Evolutionary conservation across 768 basidiomycete species (phyloP), one percentile per base, ranked within the genome.

Genomic region (Dioszegia hungarica): DNA sequence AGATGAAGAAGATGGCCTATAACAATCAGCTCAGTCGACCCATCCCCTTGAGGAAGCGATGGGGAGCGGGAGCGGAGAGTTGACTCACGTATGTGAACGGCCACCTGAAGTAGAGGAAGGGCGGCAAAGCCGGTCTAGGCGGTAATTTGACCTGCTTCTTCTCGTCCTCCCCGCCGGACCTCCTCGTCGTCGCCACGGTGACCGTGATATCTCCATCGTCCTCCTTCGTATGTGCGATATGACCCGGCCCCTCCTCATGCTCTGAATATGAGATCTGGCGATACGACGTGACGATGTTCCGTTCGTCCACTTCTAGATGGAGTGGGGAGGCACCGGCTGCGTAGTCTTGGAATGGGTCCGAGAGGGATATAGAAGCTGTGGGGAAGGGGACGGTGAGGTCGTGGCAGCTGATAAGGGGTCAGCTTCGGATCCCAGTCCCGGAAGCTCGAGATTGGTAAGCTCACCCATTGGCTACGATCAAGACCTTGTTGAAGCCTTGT

Each of bases 391-490:
- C 71, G 9, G 71, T 73, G 10, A 57, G 49, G 47, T 73, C 71
- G 55, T 68, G 60, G 33, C 55, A 61, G 20, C 62, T 71, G 39
- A 10, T 5, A n/a, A n/a, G n/a, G n/a, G 40, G 28, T 56, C 22
- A 50, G 55, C 40, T 20, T 8, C 1, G 22, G 12, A 5, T 17
- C 20, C 34, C 25, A 20, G 27, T 15, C 24, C 6, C 17, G 11
- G 10, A 9, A 39, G n/a, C 28, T 22, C 19, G 37, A 33, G 11
- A 43, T n/a, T 11, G 9, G 20, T 6, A 22, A 19, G 61, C 70
- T 54, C 29, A 72, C 74, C 68, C 74, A 49, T 75, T 75, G 11
- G 69, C 72, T 17, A 70, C 59, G 17, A 75, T 66, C 61, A 62
- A 34, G 27, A 73, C 66, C 34, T 59, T 59, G 10, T 67, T 64